Conservation (phyloP, 441 rosid genomes). For the Arabidopsis hybrid region DNA sequence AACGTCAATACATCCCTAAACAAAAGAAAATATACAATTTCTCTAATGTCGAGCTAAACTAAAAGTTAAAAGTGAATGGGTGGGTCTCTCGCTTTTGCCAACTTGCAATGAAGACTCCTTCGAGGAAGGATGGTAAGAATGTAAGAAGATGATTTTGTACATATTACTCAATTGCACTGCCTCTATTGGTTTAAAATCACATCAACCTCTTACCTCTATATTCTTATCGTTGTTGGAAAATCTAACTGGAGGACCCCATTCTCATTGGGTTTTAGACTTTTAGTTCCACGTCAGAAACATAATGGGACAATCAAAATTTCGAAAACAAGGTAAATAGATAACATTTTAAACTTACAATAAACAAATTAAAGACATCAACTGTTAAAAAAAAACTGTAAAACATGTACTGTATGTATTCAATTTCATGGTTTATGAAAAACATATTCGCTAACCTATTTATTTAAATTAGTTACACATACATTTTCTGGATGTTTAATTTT, state of each 20-base stretch:
- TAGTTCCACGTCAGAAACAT: background rate
- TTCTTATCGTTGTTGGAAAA: conserved; percentile 8
- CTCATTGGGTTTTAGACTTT: background rate
- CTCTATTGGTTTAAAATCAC: conserved; percentile 17
- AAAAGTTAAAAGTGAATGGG: conserved; percentile 3
- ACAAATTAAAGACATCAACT: background rate
- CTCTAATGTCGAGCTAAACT: background rate
- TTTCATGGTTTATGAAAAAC: background rate
- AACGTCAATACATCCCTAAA: background rate
- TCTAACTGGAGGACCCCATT: background rate
- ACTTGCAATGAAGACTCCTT: conserved; percentile 11
- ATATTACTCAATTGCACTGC: background rate
- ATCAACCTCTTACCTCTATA: conserved; percentile 10
- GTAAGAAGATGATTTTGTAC: background rate
- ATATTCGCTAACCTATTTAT: background rate
- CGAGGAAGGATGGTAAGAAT: conserved; percentile 34
- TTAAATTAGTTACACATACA: background rate
- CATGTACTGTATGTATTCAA: background rate
- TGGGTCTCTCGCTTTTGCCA: conserved; percentile 27
- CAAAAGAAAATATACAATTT: background rate
- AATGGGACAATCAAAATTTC: background rate
- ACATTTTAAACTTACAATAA: background rate
- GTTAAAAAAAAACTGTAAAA: background rate
- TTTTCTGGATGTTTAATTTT: background rate
- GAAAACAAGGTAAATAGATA: background rate